Percentiles rank a stretch among this genome's conserved stretches.
Conservation (phyloP, 108 stramenopile genomes). For the Schizochytrium sp. region DNA sequence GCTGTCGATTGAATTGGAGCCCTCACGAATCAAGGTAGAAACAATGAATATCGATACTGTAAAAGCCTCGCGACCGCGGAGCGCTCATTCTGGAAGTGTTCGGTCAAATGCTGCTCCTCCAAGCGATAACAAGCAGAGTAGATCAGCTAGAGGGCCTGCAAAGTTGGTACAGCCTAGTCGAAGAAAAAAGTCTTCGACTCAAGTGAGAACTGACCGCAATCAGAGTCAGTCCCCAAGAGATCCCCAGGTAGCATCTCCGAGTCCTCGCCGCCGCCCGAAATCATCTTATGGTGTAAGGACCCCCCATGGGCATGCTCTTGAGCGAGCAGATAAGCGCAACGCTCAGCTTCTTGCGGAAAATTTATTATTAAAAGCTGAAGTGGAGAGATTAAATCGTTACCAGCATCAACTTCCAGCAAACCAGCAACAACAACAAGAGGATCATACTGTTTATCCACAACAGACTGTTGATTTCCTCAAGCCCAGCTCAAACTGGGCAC, state of each 20-base stretch:
- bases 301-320: not conserved
- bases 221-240: no score
- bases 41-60: not conserved
- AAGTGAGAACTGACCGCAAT: no score
- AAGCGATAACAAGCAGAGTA: no score
- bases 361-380: not conserved
- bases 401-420: not conserved
- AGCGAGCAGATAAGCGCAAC: not conserved
- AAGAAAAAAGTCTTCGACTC: no score
- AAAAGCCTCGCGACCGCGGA: not conserved
- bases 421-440: not conserved
- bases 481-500: conserved; percentile 5
- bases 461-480: not conserved
- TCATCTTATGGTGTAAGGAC: not conserved
- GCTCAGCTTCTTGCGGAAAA: not conserved
- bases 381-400: not conserved
- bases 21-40: not conserved
- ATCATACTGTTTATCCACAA: not conserved
- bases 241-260: no score
- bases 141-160: no score
- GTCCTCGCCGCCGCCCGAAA: not conserved
- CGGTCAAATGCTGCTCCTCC: not conserved
- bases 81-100: not conserved
- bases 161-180: no score
- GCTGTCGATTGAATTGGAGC: not conserved